Conservation (phyloP, 106 monocot species). For the Alisma plantagoaquatica region DNA sequence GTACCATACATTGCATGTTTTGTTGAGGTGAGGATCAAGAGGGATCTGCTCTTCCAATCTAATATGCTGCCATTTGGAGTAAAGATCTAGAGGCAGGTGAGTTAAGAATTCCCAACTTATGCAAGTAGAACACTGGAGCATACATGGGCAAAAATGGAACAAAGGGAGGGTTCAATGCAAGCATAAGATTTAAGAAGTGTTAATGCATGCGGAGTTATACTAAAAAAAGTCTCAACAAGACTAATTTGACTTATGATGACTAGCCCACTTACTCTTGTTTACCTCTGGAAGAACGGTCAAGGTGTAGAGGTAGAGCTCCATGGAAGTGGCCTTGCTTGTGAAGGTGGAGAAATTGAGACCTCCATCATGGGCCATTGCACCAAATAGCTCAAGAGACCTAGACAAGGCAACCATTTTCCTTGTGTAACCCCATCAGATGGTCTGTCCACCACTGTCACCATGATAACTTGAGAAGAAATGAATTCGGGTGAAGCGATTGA, state of each 20-base stretch:
- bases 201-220: neutral
- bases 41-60: slow-evolving; percentile 42
- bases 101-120: too few relatives aligned
- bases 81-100: too few relatives aligned
- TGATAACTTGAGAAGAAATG: too few relatives aligned
- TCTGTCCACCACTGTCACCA: too few relatives aligned
- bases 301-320: slow-evolving; percentile 66
- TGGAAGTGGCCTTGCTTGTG: slow-evolving; percentile 43
- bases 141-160: neutral
- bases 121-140: too few relatives aligned
- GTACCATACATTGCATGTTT: slow-evolving; percentile 81
- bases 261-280: neutral
- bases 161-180: neutral
- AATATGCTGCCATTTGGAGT: slow-evolving; percentile 46
- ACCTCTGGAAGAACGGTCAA: slow-evolving; percentile 39
- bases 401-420: too few relatives aligned
- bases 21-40: slow-evolving; percentile 59
- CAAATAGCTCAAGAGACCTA: slow-evolving; percentile 55
- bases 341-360: slow-evolving; percentile 75
- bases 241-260: neutral
- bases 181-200: too few relatives aligned
- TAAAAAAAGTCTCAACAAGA: too few relatives aligned
- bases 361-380: slow-evolving; percentile 44
- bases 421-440: too few relatives aligned
- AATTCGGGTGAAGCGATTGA: too few relatives aligned